These are phyloP conservation scores for Eremochloa ophiuroides DNA, from an alignment of 176 grass and related monocot genomes.

Conservation along the genomic window DNA sequence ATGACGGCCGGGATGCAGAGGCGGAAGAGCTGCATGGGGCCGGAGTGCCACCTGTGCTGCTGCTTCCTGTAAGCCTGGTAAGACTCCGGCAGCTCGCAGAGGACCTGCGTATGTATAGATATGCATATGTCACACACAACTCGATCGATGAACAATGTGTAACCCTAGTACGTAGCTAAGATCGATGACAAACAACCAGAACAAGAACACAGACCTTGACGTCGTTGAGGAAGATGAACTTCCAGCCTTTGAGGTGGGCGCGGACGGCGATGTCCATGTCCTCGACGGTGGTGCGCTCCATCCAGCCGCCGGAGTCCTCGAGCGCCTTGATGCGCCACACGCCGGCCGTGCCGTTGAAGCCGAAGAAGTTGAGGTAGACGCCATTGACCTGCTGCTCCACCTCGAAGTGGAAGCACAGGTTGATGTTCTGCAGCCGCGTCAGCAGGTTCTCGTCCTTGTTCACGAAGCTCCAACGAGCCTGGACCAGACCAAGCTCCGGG, in stretches of 20 bases:
- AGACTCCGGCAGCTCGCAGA: conserved; percentile 89
- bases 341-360: conserved; percentile 94
- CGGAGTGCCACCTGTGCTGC: conserved; percentile 99
- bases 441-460: conserved; percentile 96
- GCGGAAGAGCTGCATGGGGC: conserved; percentile 96
- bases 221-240: conserved; percentile 96
- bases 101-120: conserved; percentile 28
- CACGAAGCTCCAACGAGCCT: conserved; percentile 93
- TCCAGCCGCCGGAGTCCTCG: conserved; percentile 91
- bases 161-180: neutral
- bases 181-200: too few species aligned
- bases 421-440: conserved; percentile 96
- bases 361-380: conserved; percentile 93
- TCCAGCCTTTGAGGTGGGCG: conserved; percentile 88
- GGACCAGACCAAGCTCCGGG: conserved; percentile 80
- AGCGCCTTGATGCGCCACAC: conserved; percentile 96
- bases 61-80: conserved; percentile 91
- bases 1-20: conserved; percentile 81
- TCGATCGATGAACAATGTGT: neutral
- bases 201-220: too few species aligned
- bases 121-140: neutral
- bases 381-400: conserved; percentile 99
- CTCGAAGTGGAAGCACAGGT: conserved; percentile 98
- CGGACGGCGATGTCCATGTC: conserved; percentile 99
- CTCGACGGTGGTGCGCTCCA: conserved; percentile 98